A percentile compares a stretch with the other conserved stretches of the same genome.
phyloP scores from a whole-genome alignment of 495 filamentous ascomycete genomes.

The Penicillium ucsense region DNA sequence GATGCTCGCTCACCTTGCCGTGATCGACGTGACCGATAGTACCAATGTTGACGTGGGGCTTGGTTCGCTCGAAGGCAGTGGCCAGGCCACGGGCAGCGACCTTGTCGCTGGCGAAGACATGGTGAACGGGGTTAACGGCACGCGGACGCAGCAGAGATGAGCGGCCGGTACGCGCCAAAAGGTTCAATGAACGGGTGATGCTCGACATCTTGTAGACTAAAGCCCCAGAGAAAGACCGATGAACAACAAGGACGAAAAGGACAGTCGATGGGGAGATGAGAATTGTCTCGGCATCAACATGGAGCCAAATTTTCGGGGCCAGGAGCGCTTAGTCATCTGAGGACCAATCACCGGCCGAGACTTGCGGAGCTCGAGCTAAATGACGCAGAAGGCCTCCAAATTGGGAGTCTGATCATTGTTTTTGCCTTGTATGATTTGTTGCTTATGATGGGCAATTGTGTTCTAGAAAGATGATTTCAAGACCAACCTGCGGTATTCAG shows the following conservation, averaged over 20 bases:
- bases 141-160: conserved; percentile 50
- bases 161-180: conserved; percentile 60
- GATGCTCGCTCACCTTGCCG: conserved; percentile 67
- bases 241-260: conserved; percentile 25
- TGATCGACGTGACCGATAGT: conserved; percentile 99
- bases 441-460: too few species aligned
- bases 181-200: conserved; percentile 54
- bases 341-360: conserved; percentile 26
- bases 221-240: conserved; percentile 22
- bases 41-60: conserved; percentile 97
- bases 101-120: conserved; percentile 56
- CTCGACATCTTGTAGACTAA: conserved; percentile 49
- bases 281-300: conserved; percentile 18
- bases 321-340: conserved; percentile 31
- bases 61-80: conserved; percentile 74
- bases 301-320: conserved; percentile 30
- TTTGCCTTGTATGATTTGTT: too few species aligned
- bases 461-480: too few species aligned
- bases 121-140: conserved; percentile 56
- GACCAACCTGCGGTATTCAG: too few species aligned
- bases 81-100: conserved; percentile 65
- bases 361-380: conserved; percentile 25
- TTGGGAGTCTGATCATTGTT: too few species aligned
- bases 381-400: background rate
- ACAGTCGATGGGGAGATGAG: conserved; percentile 19